Evolutionary conservation across 176 grass and related monocot genomes (phyloP).

Genomic region (Rhynchospora breviuscula): DNA sequence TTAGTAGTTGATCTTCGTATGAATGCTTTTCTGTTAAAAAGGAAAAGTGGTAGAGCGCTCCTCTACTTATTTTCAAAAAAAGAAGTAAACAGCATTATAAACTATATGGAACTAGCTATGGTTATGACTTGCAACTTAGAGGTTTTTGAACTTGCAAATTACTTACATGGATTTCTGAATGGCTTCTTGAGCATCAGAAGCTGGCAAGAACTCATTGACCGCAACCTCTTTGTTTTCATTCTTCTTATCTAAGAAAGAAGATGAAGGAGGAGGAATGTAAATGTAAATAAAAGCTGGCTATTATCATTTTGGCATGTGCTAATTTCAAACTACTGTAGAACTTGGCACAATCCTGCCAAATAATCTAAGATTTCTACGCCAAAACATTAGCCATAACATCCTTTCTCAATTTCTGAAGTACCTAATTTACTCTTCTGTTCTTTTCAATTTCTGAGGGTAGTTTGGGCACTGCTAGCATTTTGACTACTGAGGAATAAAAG

Average conservation of each 20-base stretch:
- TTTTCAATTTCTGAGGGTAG: not conserved
- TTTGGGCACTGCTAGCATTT: not conserved
- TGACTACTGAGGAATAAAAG: not conserved
- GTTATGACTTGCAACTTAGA: not conserved
- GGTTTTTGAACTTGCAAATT: not conserved
- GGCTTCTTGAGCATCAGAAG: conserved; percentile 51
- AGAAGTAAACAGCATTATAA: not conserved
- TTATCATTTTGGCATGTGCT: not conserved
- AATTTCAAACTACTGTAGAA: not conserved
- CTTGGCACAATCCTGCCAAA: not conserved
- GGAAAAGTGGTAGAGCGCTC: too few relatives aligned
- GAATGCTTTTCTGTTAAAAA: too few relatives aligned
- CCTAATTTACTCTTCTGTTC: not conserved
- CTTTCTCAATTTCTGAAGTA: not conserved
- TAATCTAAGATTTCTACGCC: not conserved
- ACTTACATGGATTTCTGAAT: conserved; percentile 84
- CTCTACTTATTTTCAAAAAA: too few relatives aligned
- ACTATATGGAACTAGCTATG: not conserved
- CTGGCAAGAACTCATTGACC: conserved; percentile 73
- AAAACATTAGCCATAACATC: not conserved
- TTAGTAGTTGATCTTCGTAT: too few relatives aligned
- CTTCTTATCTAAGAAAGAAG: conserved; percentile 67
- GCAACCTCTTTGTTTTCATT: conserved; percentile 98
- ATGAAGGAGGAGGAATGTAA: not conserved
- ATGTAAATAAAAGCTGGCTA: not conserved